These are phyloP conservation scores for Gossypium thurberi DNA, from an alignment of 345 rosid genomes.

Conservation along the genomic window DNA sequence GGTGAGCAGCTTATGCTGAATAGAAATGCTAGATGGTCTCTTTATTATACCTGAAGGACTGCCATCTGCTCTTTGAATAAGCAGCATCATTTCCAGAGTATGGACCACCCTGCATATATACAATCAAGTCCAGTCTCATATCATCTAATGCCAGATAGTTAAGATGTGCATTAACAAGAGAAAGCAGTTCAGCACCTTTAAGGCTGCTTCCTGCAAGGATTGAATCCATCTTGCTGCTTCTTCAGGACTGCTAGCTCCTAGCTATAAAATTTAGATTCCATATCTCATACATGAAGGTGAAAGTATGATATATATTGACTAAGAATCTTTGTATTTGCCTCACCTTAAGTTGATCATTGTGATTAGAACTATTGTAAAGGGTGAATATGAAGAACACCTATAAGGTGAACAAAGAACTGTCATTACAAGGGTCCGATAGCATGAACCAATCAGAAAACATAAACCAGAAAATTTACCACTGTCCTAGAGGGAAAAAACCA, in stretches of 20 bases:
- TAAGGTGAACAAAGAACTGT: conserved; percentile 20
- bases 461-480: not conserved
- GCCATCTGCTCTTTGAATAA: conserved; percentile 65
- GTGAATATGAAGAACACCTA: conserved; percentile 88
- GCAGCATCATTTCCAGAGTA: conserved; percentile 31
- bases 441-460: conserved; percentile 2
- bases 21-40: not conserved
- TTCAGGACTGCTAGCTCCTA: conserved; percentile 92
- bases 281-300: conserved; percentile 21
- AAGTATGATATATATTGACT: conserved; percentile 5
- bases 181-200: conserved; percentile 45
- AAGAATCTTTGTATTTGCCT: conserved; percentile 21
- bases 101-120: conserved; percentile 47
- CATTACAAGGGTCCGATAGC: conserved; percentile 2
- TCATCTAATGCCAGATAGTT: not conserved
- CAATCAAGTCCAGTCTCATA: conserved; percentile 11
- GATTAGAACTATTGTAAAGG: conserved; percentile 75
- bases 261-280: conserved; percentile 34
- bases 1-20: not conserved
- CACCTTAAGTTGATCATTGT: conserved; percentile 92
- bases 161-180: not conserved
- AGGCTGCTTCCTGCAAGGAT: conserved; percentile 64
- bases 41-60: conserved; percentile 47
- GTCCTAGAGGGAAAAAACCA: conserved; percentile 4
- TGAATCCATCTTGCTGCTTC: conserved; percentile 97